phyloP scores from a whole-genome alignment of 2,329 filamentous ascomycete species.

The Ascochyta rabiei region DNA sequence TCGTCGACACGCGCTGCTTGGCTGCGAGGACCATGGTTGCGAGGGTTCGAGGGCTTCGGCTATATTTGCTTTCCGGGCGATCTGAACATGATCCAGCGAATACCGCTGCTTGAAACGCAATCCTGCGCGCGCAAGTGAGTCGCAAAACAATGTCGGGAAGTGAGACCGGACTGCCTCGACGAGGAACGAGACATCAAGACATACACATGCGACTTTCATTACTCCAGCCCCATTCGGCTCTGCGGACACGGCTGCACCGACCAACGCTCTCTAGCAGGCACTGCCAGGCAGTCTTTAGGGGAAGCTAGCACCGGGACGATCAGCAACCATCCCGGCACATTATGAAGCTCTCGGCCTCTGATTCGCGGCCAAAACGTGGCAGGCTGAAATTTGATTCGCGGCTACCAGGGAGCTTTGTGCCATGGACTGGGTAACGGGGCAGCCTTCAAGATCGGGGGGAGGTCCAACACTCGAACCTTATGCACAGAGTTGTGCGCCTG shows the following conservation, averaged over 20 bases:
- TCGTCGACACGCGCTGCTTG: conserved; percentile 24
- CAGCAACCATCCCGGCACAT: conserved; percentile 13
- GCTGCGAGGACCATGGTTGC: conserved; percentile 31
- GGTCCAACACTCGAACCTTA: conserved; percentile 3
- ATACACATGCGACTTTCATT: conserved; percentile 21
- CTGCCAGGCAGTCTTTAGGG: conserved; percentile 1
- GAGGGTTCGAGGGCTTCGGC: conserved; percentile 18
- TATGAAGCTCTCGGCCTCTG: conserved; percentile 1
- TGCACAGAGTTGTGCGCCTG: neutral
- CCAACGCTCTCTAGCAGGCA: conserved; percentile 8
- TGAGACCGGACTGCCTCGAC: conserved; percentile 14
- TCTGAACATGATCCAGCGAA: conserved; percentile 28
- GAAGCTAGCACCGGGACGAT: conserved; percentile 18
- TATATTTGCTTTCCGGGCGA: conserved; percentile 29
- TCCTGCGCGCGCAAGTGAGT: conserved; percentile 6
- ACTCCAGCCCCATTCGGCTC: conserved; percentile 12
- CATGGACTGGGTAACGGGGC: conserved; percentile 2
- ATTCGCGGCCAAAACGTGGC: conserved; percentile 8
- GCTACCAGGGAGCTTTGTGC: conserved; percentile 5
- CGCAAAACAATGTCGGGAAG: conserved; percentile 9
- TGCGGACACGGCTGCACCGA: conserved; percentile 15
- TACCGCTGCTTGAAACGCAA: conserved; percentile 3
- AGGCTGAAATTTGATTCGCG: conserved; percentile 10
- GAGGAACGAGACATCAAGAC: conserved; percentile 8
- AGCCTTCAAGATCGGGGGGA: conserved; percentile 1